Percentiles rank a stretch among this genome's conserved stretches.
phyloP scores from a whole-genome alignment of 257 asterid genomes.

The Fraxinus quadrangulata region DNA sequence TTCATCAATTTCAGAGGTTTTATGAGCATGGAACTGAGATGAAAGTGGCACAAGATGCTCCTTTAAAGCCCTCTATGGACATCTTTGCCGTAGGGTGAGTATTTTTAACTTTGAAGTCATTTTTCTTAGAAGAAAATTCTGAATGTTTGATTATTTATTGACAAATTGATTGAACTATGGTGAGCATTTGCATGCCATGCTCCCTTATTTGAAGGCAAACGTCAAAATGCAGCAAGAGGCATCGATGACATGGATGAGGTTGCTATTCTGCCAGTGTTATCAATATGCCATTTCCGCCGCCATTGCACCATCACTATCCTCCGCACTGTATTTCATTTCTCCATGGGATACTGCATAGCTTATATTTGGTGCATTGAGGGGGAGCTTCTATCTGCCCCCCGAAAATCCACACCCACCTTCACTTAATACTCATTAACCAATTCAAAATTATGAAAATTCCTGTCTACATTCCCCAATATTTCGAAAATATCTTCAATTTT shows the following conservation, averaged over 20 bases:
- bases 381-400: not conserved
- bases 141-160: not conserved
- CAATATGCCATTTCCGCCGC: no score
- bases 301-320: no score
- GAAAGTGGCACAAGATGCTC: constrained; percentile 80
- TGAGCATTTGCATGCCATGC: constrained; percentile 14
- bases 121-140: constrained; percentile 16
- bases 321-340: not conserved
- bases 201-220: constrained; percentile 2
- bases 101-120: constrained; percentile 18
- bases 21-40: constrained; percentile 93
- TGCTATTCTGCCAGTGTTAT: not conserved
- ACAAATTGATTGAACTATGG: constrained; percentile 4
- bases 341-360: not conserved
- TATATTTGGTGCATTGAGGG: not conserved
- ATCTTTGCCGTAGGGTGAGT: constrained; percentile 96
- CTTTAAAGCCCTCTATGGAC: constrained; percentile 90
- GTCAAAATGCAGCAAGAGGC: constrained; percentile 14
- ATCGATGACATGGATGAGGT: constrained; percentile 11
- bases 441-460: not conserved
- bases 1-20: constrained; percentile 66
- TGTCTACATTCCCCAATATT: not conserved
- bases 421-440: not conserved
- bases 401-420: not conserved
- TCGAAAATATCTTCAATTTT: not conserved